Evolutionary conservation across 2,329 filamentous ascomycete genomes (phyloP).

Genomic region (Ascochyta koolunga): DNA sequence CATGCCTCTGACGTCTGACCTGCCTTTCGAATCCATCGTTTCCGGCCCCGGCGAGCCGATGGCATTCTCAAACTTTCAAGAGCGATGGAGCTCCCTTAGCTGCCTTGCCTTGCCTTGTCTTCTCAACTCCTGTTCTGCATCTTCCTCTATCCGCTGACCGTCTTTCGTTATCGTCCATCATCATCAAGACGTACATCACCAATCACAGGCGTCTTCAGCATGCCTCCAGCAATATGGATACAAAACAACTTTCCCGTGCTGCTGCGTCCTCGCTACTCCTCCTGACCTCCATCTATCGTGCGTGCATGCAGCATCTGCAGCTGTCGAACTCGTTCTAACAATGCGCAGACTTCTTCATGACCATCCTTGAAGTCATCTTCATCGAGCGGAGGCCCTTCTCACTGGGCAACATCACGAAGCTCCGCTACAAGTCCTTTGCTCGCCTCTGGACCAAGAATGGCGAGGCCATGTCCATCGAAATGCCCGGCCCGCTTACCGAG

Average conservation of each 20-base stretch:
- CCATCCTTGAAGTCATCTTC: slow-evolving; percentile 39
- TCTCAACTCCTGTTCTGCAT: background rate
- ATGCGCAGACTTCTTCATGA: slow-evolving; percentile 42
- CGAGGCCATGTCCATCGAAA: slow-evolving; percentile 44
- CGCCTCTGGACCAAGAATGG: slow-evolving; percentile 46
- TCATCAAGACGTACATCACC: background rate
- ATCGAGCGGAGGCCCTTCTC: slow-evolving; percentile 33
- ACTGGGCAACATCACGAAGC: slow-evolving; percentile 36
- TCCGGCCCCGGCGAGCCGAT: slow-evolving; percentile 6
- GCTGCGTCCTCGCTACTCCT: slow-evolving; percentile 38
- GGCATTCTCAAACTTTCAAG: background rate
- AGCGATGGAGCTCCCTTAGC: background rate
- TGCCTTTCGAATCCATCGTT: slow-evolving; percentile 4
- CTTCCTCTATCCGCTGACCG: too few relatives aligned
- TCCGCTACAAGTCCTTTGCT: slow-evolving; percentile 44
- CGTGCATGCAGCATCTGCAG: background rate
- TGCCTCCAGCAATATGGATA: slow-evolving; percentile 19
- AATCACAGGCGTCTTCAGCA: background rate
- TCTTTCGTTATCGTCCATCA: background rate
- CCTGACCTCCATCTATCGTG: slow-evolving; percentile 35
- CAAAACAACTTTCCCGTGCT: slow-evolving; percentile 31
- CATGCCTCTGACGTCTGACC: slow-evolving; percentile 8
- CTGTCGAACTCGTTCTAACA: background rate
- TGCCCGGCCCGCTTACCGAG: slow-evolving; percentile 39
- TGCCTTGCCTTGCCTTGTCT: background rate